Conservation (phyloP, 139 green algal genomes). For the Coccomyxa sp. region DNA sequence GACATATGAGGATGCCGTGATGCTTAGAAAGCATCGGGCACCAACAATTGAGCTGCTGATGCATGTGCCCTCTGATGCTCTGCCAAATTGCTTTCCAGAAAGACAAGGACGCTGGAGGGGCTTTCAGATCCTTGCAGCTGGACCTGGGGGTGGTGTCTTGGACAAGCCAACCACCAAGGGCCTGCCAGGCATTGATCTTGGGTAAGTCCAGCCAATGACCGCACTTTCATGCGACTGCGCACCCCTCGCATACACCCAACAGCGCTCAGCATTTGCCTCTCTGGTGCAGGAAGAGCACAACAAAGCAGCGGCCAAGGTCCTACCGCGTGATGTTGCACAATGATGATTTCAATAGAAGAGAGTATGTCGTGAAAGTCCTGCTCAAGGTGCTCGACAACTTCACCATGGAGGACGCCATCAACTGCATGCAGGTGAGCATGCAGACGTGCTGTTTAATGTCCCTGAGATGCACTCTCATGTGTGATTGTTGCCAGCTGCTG, state of each 20-base stretch:
- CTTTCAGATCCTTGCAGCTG: not conserved
- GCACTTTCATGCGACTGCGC: not conserved
- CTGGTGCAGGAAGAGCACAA: constrained; percentile 22
- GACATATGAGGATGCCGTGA: too few relatives aligned
- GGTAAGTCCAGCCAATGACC: not conserved
- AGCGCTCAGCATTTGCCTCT: not conserved
- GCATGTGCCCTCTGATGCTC: too few relatives aligned
- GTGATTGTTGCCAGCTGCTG: too few relatives aligned
- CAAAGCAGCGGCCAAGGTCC: constrained; percentile 60
- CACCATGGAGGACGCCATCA: constrained; percentile 82
- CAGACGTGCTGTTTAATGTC: not conserved
- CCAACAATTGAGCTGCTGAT: too few relatives aligned
- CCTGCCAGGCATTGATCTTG: not conserved
- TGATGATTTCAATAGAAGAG: constrained; percentile 87
- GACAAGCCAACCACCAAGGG: constrained; percentile 11
- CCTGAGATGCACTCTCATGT: not conserved
- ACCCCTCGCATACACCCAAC: too few relatives aligned
- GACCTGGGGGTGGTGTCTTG: constrained; percentile 16
- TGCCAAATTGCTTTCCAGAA: too few relatives aligned
- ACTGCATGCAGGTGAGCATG: constrained; percentile 68
- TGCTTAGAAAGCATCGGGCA: too few relatives aligned
- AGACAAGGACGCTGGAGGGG: too few relatives aligned
- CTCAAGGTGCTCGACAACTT: constrained; percentile 81
- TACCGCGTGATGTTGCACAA: constrained; percentile 91
- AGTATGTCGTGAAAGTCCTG: constrained; percentile 91